These are phyloP conservation scores for Lecanosticta acicola DNA, from an alignment of 2,329 filamentous ascomycete species.

Conservation along the genomic window DNA sequence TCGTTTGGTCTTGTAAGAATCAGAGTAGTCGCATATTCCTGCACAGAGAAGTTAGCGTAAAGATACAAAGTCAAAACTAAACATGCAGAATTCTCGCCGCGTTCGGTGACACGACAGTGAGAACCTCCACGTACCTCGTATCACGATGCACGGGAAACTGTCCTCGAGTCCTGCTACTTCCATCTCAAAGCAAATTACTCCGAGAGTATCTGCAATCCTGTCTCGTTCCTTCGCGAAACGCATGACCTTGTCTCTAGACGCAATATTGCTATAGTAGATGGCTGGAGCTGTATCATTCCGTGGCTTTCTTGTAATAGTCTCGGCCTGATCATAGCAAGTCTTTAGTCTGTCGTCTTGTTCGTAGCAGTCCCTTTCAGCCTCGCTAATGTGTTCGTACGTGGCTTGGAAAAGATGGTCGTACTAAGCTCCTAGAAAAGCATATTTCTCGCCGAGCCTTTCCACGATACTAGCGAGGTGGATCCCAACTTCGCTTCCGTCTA, in stretches of 20 bases:
- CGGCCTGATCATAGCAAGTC: not conserved
- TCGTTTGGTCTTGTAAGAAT: conserved; percentile 23
- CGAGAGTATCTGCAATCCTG: conserved; percentile 2
- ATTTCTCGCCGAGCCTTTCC: conserved; percentile 1
- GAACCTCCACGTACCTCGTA: too few species aligned
- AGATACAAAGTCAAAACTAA: too few species aligned
- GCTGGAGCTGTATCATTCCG: not conserved
- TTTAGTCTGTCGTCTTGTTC: not conserved
- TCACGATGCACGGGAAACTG: conserved; percentile 22
- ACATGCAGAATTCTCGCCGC: too few species aligned
- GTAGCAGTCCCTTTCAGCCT: not conserved
- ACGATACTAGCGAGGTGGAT: conserved; percentile 1
- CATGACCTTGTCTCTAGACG: conserved; percentile 21
- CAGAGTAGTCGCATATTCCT: conserved; percentile 26
- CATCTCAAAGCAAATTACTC: conserved; percentile 25
- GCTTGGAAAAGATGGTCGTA: conserved; percentile 5
- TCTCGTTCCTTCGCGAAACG: conserved; percentile 7
- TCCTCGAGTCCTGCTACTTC: conserved; percentile 23
- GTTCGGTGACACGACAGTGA: too few species aligned
- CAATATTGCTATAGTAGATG: conserved; percentile 25
- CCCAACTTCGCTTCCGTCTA: conserved; percentile 1
- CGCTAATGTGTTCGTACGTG: conserved; percentile 1
- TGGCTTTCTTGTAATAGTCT: not conserved
- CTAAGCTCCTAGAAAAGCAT: not conserved
- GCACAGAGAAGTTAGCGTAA: too few species aligned